Conservation (phyloP, 2,329 filamentous ascomycete species). For the Teratosphaeria zuluensis region DNA sequence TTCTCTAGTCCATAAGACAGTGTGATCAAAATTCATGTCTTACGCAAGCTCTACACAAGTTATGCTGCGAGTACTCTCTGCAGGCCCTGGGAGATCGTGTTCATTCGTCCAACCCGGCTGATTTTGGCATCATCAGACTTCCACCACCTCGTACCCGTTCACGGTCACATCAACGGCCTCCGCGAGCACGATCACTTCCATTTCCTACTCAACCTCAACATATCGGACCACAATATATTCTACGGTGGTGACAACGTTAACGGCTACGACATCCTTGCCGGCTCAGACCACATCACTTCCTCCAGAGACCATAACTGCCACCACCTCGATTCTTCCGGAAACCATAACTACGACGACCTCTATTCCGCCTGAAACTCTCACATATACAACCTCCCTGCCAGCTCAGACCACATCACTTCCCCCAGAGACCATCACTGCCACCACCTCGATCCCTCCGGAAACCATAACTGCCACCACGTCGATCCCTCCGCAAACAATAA, state of each 20-base stretch:
- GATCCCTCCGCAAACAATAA: too few species aligned
- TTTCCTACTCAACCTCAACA: background rate
- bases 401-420: background rate
- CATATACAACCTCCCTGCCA: background rate
- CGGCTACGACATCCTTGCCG: background rate
- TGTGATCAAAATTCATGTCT: too few species aligned
- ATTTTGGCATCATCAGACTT: background rate
- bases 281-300: background rate
- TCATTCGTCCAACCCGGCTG: background rate
- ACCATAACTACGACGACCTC: too few species aligned
- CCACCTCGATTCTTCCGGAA: background rate
- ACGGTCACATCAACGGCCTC: background rate
- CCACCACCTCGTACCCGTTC: background rate
- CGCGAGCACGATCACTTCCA: background rate
- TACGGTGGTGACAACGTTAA: background rate
- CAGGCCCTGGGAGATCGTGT: background rate
- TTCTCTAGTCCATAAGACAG: too few species aligned
- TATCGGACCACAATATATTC: background rate
- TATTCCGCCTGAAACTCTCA: background rate
- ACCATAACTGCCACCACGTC: too few species aligned
- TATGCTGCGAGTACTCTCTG: background rate
- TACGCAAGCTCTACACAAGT: too few species aligned
- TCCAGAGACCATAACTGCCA: background rate
- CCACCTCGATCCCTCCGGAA: background rate
- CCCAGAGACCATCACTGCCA: background rate